These are phyloP conservation scores for Zoysia pacifica DNA, from an alignment of 176 grass and related monocot species.

Conservation along the genomic window DNA sequence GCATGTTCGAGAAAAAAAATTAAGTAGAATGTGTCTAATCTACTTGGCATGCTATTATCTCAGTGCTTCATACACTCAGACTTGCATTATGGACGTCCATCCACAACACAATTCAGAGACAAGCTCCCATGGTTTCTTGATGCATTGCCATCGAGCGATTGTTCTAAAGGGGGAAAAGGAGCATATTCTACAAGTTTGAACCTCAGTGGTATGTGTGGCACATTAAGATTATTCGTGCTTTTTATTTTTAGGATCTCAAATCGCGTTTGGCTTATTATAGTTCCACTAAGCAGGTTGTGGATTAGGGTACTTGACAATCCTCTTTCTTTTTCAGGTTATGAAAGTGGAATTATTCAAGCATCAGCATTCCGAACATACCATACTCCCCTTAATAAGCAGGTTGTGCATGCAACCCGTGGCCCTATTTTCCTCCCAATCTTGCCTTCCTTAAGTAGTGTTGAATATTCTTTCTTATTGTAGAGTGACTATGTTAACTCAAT, in stretches of 20 bases:
- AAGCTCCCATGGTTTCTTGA: constrained; percentile 98
- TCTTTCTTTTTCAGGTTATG: constrained; percentile 63
- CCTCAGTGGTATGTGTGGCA: constrained; percentile 65
- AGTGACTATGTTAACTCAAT: constrained; percentile 95
- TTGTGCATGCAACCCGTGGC: constrained; percentile 35
- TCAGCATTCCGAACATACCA: constrained; percentile 95
- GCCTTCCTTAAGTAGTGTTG: constrained; percentile 30
- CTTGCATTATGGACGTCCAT: constrained; percentile 84
- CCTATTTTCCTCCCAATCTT: constrained; percentile 10
- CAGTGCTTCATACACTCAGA: constrained; percentile 82
- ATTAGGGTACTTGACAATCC: constrained; percentile 13
- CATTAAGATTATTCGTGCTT: constrained; percentile 31
- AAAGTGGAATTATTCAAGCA: constrained; percentile 76
- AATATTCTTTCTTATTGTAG: constrained; percentile 45
- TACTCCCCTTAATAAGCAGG: constrained; percentile 97
- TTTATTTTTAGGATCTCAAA: constrained; percentile 26
- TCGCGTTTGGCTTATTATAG: constrained; percentile 16
- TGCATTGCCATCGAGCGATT: constrained; percentile 92
- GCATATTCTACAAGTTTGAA: constrained; percentile 96
- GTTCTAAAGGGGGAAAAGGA: constrained; percentile 96
- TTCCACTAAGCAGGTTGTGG: constrained; percentile 15
- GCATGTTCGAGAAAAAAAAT: too few relatives aligned
- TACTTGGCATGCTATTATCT: constrained; percentile 48
- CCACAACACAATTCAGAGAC: constrained; percentile 77
- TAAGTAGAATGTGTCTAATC: constrained; percentile 32